These are phyloP conservation scores for Suillus tomentosus DNA, from an alignment of 768 basidiomycete species.

Conservation along the genomic window DNA sequence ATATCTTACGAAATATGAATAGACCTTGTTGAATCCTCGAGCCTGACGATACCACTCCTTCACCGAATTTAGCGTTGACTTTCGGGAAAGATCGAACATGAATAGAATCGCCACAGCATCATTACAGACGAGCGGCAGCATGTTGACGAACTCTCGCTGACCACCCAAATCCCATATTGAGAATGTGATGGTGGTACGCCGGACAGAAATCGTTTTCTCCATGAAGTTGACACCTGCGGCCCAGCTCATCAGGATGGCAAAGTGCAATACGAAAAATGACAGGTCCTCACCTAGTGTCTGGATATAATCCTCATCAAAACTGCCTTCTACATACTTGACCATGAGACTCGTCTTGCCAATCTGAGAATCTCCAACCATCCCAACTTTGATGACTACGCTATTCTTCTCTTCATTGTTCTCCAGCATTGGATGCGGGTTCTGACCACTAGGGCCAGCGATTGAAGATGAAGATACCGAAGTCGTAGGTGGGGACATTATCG, in stretches of 20 bases:
- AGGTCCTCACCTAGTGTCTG: constrained; percentile 87
- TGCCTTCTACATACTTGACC: constrained; percentile 99
- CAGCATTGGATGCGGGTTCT: constrained; percentile 48
- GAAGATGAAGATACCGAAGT: constrained; percentile 47
- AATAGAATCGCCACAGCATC: constrained; percentile 99
- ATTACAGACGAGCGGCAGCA: constrained; percentile 97
- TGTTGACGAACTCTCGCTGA: constrained; percentile 98
- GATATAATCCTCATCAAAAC: constrained; percentile 99
- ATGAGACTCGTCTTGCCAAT: constrained; percentile 99
- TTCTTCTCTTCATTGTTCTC: constrained; percentile 78
- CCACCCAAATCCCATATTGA: constrained; percentile 99
- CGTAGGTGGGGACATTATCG: constrained; percentile 51
- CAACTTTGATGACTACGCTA: constrained; percentile 96
- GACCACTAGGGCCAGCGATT: constrained; percentile 53
- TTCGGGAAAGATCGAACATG: constrained; percentile 99
- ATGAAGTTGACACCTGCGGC: constrained; percentile 92
- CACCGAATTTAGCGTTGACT: constrained; percentile 96
- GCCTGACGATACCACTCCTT: constrained; percentile 99
- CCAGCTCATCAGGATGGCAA: constrained; percentile 16
- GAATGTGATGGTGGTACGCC: constrained; percentile 98
- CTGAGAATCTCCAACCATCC: constrained; percentile 99
- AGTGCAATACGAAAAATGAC: neutral
- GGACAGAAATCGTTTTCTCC: constrained; percentile 99
- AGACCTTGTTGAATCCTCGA: constrained; percentile 96
- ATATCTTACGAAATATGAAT: constrained; percentile 21